phyloP scores from a whole-genome alignment of 2,329 filamentous ascomycete genomes.

The Apiospora sp. region DNA sequence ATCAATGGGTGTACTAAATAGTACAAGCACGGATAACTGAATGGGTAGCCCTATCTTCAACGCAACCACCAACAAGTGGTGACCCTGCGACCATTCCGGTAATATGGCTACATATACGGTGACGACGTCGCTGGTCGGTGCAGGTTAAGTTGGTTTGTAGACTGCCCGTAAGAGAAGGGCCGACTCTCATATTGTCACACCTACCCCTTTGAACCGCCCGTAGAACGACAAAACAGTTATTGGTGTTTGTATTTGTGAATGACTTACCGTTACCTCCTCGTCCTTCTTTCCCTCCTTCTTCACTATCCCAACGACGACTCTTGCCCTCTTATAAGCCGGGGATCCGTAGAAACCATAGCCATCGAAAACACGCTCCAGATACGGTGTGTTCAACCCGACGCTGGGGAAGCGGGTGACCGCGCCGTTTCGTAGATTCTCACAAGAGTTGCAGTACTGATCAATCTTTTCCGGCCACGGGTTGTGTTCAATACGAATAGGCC shows the following conservation, averaged over 20 bases:
- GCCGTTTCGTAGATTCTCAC: slow-evolving; percentile 16
- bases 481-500: background rate
- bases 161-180: no score
- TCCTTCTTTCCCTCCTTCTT: background rate
- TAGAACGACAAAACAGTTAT: no score
- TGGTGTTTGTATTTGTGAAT: background rate
- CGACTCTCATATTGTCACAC: no score
- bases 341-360: background rate
- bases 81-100: no score
- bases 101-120: no score
- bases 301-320: background rate
- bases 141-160: no score
- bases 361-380: slow-evolving; percentile 16
- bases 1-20: no score
- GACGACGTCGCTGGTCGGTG: no score
- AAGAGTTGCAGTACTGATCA: slow-evolving; percentile 20
- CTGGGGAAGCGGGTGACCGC: background rate
- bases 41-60: no score
- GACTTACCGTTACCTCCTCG: slow-evolving; percentile 15
- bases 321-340: background rate
- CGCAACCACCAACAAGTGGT: no score
- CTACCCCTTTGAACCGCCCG: no score
- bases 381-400: slow-evolving; percentile 7
- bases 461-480: background rate
- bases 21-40: no score